phyloP scores from a whole-genome alignment of 2,329 filamentous ascomycete genomes.

The Lasiodiplodia sp. region DNA sequence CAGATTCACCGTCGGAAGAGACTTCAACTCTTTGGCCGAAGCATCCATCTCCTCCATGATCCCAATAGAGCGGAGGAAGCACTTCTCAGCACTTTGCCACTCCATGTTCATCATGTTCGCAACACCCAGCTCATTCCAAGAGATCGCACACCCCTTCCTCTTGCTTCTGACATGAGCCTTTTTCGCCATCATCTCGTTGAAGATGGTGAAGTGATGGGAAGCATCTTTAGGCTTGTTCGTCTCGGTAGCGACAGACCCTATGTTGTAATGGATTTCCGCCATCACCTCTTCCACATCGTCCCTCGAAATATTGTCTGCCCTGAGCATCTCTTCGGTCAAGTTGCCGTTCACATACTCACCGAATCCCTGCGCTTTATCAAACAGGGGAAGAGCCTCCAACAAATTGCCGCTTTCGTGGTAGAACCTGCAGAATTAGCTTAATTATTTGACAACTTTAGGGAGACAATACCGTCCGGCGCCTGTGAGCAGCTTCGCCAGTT shows the following conservation, averaged over 20 bases:
- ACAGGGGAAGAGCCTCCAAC: conserved; percentile 27
- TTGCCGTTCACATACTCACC: neutral
- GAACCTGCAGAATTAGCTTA: conserved; percentile 28
- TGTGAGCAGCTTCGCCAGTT: neutral
- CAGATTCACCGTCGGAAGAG: conserved; percentile 35
- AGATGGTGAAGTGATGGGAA: conserved; percentile 29
- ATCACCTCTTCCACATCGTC: conserved; percentile 25
- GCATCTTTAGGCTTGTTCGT: conserved; percentile 33
- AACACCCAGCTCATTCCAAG: conserved; percentile 34
- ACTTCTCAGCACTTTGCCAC: conserved; percentile 33
- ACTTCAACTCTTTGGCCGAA: conserved; percentile 29
- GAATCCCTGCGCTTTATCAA: conserved; percentile 27
- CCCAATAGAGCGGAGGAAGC: conserved; percentile 32
- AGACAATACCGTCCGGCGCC: neutral
- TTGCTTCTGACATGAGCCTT: conserved; percentile 12
- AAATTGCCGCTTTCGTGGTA: conserved; percentile 32
- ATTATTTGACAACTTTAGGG: neutral
- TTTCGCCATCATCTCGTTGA: conserved; percentile 33
- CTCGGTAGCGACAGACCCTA: conserved; percentile 33
- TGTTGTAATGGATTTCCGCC: conserved; percentile 34
- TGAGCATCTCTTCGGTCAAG: neutral
- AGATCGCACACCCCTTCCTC: conserved; percentile 33
- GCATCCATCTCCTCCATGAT: conserved; percentile 30
- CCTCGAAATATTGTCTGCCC: neutral
- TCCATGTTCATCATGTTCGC: conserved; percentile 34